Evolutionary conservation across 192 early-diverging fungal species (phyloP), one percentile per base, ranked within the genome.

Genomic region (Backusella sp.): DNA sequence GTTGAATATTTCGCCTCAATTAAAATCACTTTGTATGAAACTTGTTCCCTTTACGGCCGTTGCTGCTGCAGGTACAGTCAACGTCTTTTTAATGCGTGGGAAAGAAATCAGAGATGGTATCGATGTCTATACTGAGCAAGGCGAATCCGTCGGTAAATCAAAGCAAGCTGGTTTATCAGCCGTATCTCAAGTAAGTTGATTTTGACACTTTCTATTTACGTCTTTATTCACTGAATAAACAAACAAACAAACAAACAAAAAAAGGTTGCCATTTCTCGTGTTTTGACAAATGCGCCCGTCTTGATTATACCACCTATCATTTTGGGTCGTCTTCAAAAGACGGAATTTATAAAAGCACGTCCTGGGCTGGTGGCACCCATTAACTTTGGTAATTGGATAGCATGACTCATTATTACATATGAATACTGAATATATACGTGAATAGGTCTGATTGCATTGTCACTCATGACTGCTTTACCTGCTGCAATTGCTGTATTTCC

Each of bases 21-120:
- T 79, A 21, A 84, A 86, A 26, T 73, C 77, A 6, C 42, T 88
- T 46, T 71, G 88, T 21, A 76, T 80, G 68, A 83, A 84, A 26
- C 73, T 90, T 5, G 90, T 93, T 5, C 94, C 94, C 1, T 95
- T 95, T 73, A 82, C 87, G 1, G 94, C 94, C 39, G 94, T 95
- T 6, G 92, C 92, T 1, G 84, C 91, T 21, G 94, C 94, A 32
- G 94, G 94, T 75, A 93, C 93, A 23, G 84, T 93, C 49, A 95
- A 95, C 66, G 93, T 95, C 6, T 91, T 93, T 70, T 81, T 95
- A 76, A 95, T 95, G 94, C 82, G 94, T n/a, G 84, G 87, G 68
- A 95, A 95, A 76, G 94, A 95, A 70, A 79, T 95, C 67, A 89
- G 89, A 32, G 88, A 94, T 53, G 94, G 94, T n/a, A 94, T 94